phyloP scores from a whole-genome alignment of 2,329 filamentous ascomycete species.

The Colletotrichum sublineola region DNA sequence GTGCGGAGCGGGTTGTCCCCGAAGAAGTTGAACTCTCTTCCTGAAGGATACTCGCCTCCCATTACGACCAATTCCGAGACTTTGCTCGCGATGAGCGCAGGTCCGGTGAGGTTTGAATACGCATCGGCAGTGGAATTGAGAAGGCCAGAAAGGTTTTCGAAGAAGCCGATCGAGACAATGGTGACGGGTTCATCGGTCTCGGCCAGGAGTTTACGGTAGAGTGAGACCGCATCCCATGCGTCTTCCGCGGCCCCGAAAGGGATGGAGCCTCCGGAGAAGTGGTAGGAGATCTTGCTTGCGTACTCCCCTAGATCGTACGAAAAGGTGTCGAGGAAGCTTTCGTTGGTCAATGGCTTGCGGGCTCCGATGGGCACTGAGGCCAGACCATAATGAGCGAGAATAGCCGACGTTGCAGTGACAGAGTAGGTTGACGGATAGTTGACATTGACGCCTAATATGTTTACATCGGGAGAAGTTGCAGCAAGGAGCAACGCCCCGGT shows the following conservation, averaged over 20 bases:
- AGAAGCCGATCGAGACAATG: conserved; percentile 60
- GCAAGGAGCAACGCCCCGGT: conserved; percentile 58
- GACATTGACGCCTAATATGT: conserved; percentile 58
- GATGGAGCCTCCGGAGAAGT: conserved; percentile 55
- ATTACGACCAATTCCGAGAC: conserved; percentile 65
- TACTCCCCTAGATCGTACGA: conserved; percentile 58
- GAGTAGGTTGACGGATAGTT: conserved; percentile 59
- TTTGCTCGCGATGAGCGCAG: conserved; percentile 57
- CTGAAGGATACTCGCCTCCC: conserved; percentile 64
- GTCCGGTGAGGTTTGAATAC: conserved; percentile 55
- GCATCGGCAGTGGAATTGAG: conserved; percentile 59
- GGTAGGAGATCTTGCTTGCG: conserved; percentile 59
- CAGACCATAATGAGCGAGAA: conserved; percentile 57
- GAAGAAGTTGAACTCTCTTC: conserved; percentile 64
- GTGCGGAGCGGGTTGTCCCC: conserved; percentile 54
- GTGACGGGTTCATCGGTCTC: conserved; percentile 59
- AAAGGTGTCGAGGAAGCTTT: conserved; percentile 59
- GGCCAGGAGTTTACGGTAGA: conserved; percentile 60
- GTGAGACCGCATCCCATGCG: conserved; percentile 56
- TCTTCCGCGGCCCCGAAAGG: conserved; percentile 51
- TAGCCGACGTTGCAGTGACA: conserved; percentile 55
- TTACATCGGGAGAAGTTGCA: conserved; percentile 51
- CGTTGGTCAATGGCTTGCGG: conserved; percentile 55
- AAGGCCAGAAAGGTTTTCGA: conserved; percentile 61
- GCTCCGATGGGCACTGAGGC: conserved; percentile 54